phyloP scores from a whole-genome alignment of 306 rosid species.

The Corylus avellana region DNA sequence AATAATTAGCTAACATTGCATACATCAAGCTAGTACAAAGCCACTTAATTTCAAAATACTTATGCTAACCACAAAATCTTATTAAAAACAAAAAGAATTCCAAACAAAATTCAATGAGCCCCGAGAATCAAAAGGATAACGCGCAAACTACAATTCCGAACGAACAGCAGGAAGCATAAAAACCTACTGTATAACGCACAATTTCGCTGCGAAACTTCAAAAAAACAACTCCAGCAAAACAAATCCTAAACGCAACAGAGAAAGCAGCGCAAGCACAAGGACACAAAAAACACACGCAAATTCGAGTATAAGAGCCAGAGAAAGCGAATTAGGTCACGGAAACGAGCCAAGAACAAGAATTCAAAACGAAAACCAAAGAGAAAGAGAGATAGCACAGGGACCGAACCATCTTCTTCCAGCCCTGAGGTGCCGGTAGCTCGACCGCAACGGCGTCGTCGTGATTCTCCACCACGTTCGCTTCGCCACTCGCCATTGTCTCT shows the following conservation, averaged over 20 bases:
- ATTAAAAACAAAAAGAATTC: too few relatives aligned
- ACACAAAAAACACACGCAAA: neutral
- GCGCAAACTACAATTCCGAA: neutral
- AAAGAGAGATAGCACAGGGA: neutral
- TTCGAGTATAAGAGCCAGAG: neutral
- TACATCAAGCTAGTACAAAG: too few relatives aligned
- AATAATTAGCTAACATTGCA: too few relatives aligned
- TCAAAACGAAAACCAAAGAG: neutral
- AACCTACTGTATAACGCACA: neutral
- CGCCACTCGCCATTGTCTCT: slow-evolving; percentile 12
- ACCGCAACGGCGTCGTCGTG: neutral
- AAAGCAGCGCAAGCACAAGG: neutral
- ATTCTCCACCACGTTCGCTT: slow-evolving; percentile 3
- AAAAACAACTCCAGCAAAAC: neutral
- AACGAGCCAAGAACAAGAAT: neutral
- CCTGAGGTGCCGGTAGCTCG: slow-evolving; percentile 18
- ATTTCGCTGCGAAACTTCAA: neutral
- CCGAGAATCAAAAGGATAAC: neutral
- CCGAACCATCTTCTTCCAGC: slow-evolving; percentile 29
- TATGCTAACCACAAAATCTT: too few relatives aligned
- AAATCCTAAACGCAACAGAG: neutral
- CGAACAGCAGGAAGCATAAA: neutral
- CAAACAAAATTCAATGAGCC: too few relatives aligned
- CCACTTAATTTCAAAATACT: too few relatives aligned
- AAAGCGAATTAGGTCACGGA: slow-evolving; percentile 10